Percentiles rank a stretch among this genome's conserved stretches.
Evolutionary conservation across 768 basidiomycete species (phyloP).

Genomic region (Lactifluus rugatus): DNA sequence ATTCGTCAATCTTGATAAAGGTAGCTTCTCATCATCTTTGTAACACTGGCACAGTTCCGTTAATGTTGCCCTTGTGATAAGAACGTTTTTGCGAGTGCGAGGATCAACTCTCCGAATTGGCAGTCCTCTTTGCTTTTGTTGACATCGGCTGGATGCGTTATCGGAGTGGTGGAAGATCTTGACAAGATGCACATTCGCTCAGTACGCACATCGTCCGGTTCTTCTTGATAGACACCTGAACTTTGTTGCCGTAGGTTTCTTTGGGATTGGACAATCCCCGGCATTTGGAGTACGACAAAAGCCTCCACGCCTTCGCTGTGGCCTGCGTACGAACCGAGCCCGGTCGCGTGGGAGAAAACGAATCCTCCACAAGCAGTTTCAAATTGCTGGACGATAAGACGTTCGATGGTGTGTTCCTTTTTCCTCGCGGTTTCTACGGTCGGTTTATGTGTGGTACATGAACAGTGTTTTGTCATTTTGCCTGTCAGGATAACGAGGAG

Average conservation of each 20-base stretch:
- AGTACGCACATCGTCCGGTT: conserved; percentile 31
- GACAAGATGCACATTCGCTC: conserved; percentile 77
- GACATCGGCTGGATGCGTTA: conserved; percentile 41
- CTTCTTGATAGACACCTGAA: neutral
- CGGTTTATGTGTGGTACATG: neutral
- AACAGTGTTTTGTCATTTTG: conserved; percentile 40
- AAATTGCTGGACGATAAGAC: conserved; percentile 55
- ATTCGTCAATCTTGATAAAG: conserved; percentile 68
- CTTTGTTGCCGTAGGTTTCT: conserved; percentile 40
- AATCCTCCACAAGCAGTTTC: conserved; percentile 44
- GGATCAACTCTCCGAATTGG: conserved; percentile 42
- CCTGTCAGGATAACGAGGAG: conserved; percentile 48
- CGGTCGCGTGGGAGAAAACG: conserved; percentile 41
- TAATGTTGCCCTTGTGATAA: neutral
- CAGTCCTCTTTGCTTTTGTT: conserved; percentile 50
- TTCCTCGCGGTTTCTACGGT: neutral
- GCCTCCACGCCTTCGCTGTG: conserved; percentile 52
- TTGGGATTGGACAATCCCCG: conserved; percentile 67
- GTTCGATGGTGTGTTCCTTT: conserved; percentile 36
- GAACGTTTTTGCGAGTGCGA: conserved; percentile 46
- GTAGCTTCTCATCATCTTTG: conserved; percentile 24
- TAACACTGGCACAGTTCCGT: neutral
- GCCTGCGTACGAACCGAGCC: conserved; percentile 49
- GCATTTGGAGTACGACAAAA: conserved; percentile 50
- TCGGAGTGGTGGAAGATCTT: conserved; percentile 58